These are phyloP conservation scores for Entamoeba histolytica DNA, from an alignment of 208 protist genomes.

Conservation along the genomic window DNA sequence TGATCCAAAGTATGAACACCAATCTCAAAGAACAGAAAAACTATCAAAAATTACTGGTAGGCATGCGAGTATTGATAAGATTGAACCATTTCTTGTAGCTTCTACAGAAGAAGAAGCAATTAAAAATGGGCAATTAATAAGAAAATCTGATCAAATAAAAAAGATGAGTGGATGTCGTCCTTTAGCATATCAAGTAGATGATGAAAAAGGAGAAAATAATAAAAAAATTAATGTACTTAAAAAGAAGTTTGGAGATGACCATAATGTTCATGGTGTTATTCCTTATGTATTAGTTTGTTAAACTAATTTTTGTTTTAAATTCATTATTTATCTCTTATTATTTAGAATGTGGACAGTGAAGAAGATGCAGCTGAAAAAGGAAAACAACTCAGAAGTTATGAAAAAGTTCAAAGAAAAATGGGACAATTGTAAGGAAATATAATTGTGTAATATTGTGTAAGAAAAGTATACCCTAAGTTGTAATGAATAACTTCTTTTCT, in stretches of 20 bases:
- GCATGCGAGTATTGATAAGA: not conserved
- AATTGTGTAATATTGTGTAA: not conserved
- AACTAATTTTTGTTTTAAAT: too few relatives aligned
- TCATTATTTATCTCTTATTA: not conserved
- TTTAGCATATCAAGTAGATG: not conserved
- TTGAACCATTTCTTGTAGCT: not conserved
- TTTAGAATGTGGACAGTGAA: not conserved
- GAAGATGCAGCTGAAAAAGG: not conserved
- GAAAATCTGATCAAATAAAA: not conserved
- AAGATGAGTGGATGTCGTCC: not conserved
- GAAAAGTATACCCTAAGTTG: not conserved
- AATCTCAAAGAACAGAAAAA: not conserved
- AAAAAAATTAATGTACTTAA: not conserved
- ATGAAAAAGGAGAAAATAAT: not conserved
- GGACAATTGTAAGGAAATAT: not conserved
- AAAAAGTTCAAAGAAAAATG: not conserved
- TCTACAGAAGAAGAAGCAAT: not conserved
- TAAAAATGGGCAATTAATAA: not conserved
- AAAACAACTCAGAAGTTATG: not conserved
- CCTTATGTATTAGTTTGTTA: not conserved
- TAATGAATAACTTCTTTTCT: not conserved
- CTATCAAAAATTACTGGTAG: not conserved
- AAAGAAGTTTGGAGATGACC: not conserved
- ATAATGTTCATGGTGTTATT: not conserved
- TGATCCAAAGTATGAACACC: too few relatives aligned